These are phyloP conservation scores for Skeletonema grethae DNA, from an alignment of 108 stramenopile genomes.

Conservation along the genomic window DNA sequence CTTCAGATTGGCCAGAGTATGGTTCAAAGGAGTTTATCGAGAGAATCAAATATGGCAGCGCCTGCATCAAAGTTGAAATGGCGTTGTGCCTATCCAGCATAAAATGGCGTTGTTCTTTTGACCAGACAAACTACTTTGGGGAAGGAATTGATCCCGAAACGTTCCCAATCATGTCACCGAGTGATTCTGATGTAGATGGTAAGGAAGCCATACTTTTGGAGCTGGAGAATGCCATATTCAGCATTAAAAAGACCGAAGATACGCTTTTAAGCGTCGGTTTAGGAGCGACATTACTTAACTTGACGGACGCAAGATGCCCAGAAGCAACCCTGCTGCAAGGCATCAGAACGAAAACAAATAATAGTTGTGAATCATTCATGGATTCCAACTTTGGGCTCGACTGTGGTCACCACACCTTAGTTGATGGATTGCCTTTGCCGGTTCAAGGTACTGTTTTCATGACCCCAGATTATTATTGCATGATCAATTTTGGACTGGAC, in stretches of 20 bases:
- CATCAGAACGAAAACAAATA: slow-evolving; percentile 3
- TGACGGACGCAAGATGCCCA: slow-evolving; percentile 50
- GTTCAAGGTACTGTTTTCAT: slow-evolving; percentile 76
- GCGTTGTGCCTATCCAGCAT: slow-evolving; percentile 11
- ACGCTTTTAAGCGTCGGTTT: slow-evolving; percentile 40
- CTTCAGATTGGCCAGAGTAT: slow-evolving; percentile 76
- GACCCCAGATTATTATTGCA: slow-evolving; percentile 68
- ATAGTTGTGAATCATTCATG: slow-evolving; percentile 37
- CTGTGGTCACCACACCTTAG: slow-evolving; percentile 54
- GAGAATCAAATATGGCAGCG: slow-evolving; percentile 28
- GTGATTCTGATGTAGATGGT: neutral
- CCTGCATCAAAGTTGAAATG: slow-evolving; percentile 3
- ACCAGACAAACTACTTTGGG: slow-evolving; percentile 33
- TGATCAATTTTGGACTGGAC: slow-evolving; percentile 81
- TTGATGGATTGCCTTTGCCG: slow-evolving; percentile 59
- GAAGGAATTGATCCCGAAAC: slow-evolving; percentile 5
- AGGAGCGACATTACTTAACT: slow-evolving; percentile 44
- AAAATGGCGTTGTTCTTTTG: slow-evolving; percentile 14
- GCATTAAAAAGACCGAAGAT: slow-evolving; percentile 48
- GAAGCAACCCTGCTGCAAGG: slow-evolving; percentile 13
- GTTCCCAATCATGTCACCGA: neutral
- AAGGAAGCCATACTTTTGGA: slow-evolving; percentile 32
- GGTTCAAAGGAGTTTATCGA: slow-evolving; percentile 67
- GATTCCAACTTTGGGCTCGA: slow-evolving; percentile 76
- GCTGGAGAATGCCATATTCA: slow-evolving; percentile 45